Percentiles rank a stretch among this genome's conserved stretches.
Conservation (phyloP, 2,329 filamentous ascomycete genomes). For the Phaeosphaeriaceae sp. region DNA sequence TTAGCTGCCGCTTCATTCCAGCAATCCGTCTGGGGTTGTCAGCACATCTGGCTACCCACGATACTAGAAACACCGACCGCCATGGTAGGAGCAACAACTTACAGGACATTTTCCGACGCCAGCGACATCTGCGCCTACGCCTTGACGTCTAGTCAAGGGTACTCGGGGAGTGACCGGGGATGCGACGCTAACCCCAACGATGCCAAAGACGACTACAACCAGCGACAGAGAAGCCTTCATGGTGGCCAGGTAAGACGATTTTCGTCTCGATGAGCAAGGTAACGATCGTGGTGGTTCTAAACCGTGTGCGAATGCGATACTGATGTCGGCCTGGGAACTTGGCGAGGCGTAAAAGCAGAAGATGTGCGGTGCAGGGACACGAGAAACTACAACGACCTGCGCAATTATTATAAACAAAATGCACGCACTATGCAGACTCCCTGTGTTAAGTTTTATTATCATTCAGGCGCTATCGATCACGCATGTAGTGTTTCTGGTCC, state of each 20-base stretch:
- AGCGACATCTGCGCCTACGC: slow-evolving; percentile 18
- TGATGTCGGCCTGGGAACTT: background rate
- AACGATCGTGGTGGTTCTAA: slow-evolving; percentile 17
- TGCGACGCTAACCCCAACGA: slow-evolving; percentile 22
- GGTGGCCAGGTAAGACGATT: background rate
- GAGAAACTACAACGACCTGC: background rate
- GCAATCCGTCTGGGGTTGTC: slow-evolving; percentile 31
- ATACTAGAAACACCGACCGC: background rate
- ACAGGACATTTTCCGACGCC: slow-evolving; percentile 36
- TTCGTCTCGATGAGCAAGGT: background rate
- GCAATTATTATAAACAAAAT: slow-evolving; percentile 4
- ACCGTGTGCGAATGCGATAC: background rate
- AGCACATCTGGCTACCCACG: background rate
- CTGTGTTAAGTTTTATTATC: background rate
- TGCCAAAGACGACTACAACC: slow-evolving; percentile 15
- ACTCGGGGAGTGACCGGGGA: slow-evolving; percentile 21
- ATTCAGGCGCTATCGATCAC: slow-evolving; percentile 11
- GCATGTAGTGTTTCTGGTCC: slow-evolving; percentile 19
- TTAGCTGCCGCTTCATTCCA: slow-evolving; percentile 41
- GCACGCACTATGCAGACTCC: background rate
- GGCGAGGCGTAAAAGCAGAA: background rate
- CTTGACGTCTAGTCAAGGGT: slow-evolving; percentile 8
- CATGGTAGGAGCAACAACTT: slow-evolving; percentile 8
- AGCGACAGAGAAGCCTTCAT: slow-evolving; percentile 27
- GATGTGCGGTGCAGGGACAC: background rate